Evolutionary conservation across 306 rosid species (phyloP), one percentile per base, ranked within the genome.

Genomic region (Castanopsis chinensis): DNA sequence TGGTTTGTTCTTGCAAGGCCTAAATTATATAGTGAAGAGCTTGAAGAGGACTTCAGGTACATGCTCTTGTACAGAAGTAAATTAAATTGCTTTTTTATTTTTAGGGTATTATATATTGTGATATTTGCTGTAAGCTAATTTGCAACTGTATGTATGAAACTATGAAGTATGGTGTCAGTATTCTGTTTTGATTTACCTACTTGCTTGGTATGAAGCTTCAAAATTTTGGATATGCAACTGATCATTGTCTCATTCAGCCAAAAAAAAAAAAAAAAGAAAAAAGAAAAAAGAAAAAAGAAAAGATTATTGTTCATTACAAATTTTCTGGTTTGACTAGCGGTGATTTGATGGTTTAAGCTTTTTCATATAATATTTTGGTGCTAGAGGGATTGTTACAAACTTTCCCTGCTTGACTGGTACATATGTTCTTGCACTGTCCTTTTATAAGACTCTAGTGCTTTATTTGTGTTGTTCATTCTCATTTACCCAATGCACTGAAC

Each of bases 61-160:
- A 33, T 71, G 23, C 53, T 80, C 79, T 77, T 55, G 88, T 79
- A 56, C 82, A 63, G 81, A 59, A 67, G 83, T 74, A 79, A 82
- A 76, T 81, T 17, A 65, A 65, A 76, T 19, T 69, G 4, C 13
- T 20, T 71, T 45, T 45, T 18, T 20, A 7, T 37, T 35, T 21
- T 43, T 27, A 4, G 14, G 79, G 14, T 45, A 12, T 51, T 10
- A 12, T 41, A 30, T 20, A 23, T 13, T 59, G 20, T 20, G 49
- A 11, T 58, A 19, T 23, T 45, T 10, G 5, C 27, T 71, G 71
- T 74, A 55, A 78, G 45, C 37, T 27, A 65, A 45, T 55, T 64
- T 37, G 3, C 49, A 51, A 28, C 6, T 15, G 51, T 25, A 35
- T 78, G 82, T 49, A 1, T 17, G 5, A 4, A 58, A 58, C 21